phyloP scores from a whole-genome alignment of 2,329 filamentous ascomycete species.

The Sporothrix humicola region DNA sequence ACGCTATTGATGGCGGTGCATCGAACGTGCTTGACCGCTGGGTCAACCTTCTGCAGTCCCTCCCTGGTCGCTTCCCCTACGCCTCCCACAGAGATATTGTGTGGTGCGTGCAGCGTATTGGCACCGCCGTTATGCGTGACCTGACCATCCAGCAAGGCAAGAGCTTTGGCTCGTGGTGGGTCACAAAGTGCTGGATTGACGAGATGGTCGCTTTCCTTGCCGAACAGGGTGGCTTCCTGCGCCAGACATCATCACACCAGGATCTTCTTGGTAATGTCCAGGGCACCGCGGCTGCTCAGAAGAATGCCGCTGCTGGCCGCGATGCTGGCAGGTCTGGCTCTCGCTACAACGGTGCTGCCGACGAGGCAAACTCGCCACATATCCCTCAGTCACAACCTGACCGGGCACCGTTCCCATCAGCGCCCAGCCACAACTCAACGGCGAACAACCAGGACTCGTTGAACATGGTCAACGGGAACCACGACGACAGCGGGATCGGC shows the following conservation, averaged over 20 bases:
- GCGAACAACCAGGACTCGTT: conserved; percentile 50
- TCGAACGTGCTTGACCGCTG: conserved; percentile 79
- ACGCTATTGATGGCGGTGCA: conserved; percentile 49
- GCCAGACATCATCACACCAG: conserved; percentile 54
- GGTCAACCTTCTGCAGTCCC: conserved; percentile 71
- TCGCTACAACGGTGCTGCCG: conserved; percentile 54
- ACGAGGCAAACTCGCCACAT: conserved; percentile 54
- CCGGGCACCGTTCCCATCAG: conserved; percentile 56
- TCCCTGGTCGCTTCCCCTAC: conserved; percentile 75
- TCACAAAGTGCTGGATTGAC: conserved; percentile 93
- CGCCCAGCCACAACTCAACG: conserved; percentile 43
- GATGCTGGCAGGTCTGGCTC: conserved; percentile 47
- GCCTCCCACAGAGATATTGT: conserved; percentile 75
- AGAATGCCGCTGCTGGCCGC: conserved; percentile 40
- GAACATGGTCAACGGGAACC: conserved; percentile 53
- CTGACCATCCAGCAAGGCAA: conserved; percentile 78
- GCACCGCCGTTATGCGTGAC: conserved; percentile 79
- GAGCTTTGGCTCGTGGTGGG: conserved; percentile 91
- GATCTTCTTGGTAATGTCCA: conserved; percentile 27
- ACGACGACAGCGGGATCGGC: conserved; percentile 78
- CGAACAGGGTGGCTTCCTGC: conserved; percentile 87
- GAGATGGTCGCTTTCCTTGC: conserved; percentile 92
- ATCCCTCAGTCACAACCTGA: conserved; percentile 57
- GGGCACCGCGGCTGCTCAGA: conserved; percentile 38
- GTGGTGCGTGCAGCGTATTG: conserved; percentile 75